Evolutionary conservation across 768 basidiomycete species (phyloP).

Genomic region (Podaxis carcinomalis): DNA sequence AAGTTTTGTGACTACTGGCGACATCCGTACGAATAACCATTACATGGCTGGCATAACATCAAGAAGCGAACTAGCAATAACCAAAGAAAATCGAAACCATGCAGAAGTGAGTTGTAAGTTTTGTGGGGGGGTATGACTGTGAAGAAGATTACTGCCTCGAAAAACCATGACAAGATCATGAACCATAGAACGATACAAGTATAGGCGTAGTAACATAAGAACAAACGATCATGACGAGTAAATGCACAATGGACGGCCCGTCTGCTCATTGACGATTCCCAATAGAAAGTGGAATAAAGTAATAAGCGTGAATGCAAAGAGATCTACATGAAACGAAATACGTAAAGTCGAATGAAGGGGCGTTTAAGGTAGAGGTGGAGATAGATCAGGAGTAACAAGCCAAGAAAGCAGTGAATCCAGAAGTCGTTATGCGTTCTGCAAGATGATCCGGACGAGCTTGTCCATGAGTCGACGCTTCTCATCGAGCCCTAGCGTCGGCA

Average conservation of each 20-base stretch:
- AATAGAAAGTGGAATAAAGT: not conserved
- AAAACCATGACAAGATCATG: constrained; percentile 2
- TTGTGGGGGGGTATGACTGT: not conserved
- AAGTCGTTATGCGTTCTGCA: constrained; percentile 37
- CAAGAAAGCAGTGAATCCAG: not conserved
- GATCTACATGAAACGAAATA: not conserved
- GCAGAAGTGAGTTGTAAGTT: not conserved
- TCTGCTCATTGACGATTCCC: not conserved
- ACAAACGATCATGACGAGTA: not conserved
- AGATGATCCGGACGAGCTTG: constrained; percentile 56
- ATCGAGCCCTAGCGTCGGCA: constrained; percentile 41
- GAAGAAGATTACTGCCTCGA: not conserved
- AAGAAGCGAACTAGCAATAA: not conserved
- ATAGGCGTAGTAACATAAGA: not conserved
- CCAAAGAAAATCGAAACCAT: not conserved
- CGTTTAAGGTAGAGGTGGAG: not conserved
- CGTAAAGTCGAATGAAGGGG: not conserved
- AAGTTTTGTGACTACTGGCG: not conserved
- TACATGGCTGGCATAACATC: not conserved
- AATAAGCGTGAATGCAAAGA: not conserved
- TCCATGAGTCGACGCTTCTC: constrained; percentile 52
- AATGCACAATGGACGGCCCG: not conserved
- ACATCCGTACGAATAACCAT: not conserved
- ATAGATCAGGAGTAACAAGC: not conserved
- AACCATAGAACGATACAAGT: not conserved